Evolutionary conservation across 1,139 yeast species (phyloP), one percentile per base, ranked within the genome.

Genomic region (Tardiomyces depauwii): DNA sequence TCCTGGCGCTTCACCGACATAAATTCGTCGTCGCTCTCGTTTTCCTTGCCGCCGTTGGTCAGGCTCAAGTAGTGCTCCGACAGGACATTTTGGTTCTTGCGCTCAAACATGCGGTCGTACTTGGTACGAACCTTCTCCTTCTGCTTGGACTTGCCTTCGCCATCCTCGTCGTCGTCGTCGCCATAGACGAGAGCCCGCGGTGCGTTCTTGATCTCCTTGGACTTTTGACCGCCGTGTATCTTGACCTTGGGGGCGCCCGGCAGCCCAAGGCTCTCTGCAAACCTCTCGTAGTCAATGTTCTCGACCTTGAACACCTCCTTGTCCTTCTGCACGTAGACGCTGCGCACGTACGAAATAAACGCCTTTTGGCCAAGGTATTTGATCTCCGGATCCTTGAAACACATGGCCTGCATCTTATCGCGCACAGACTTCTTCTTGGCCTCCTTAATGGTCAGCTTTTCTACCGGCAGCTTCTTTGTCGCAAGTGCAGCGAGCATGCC

Each of bases 211-310:
- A 77, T 69, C 52, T 82, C 93, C 63, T 84, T 87, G 27, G 73
- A 68, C 49, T 69, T 70, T 50, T 68, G 70, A 44, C 63, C 61
- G 44, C 76, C 78, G 47, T 76, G 75, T 48, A 89, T 76, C 63
- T 87, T 88, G 55, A 91, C 82, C 57, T 84, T 82, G 41, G 99
- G 99, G 1, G 96, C 96, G 48, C 97, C 96, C 0, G 97, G 96
- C 45, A 91, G 73, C 7, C 99, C 99, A 45, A 89, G 65, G 12
- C 95, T 84, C 47, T 78, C 77, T 2, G 99, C 97, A 65, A 71
- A 88, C 48, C 77, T 82, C 52, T 89, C 96, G 5, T 82, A 70
- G 2, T 96, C 94, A 14, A 91, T 63, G 41, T 78, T 77, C 13
- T 81, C 85, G 32, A 88, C 74, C 21, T 62, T 53, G 65, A 91